A percentile compares a stretch with the other conserved stretches of the same genome.
These are phyloP conservation scores for Chaetomium fimeti DNA, from an alignment of 495 filamentous ascomycete genomes.

Conservation along the genomic window DNA sequence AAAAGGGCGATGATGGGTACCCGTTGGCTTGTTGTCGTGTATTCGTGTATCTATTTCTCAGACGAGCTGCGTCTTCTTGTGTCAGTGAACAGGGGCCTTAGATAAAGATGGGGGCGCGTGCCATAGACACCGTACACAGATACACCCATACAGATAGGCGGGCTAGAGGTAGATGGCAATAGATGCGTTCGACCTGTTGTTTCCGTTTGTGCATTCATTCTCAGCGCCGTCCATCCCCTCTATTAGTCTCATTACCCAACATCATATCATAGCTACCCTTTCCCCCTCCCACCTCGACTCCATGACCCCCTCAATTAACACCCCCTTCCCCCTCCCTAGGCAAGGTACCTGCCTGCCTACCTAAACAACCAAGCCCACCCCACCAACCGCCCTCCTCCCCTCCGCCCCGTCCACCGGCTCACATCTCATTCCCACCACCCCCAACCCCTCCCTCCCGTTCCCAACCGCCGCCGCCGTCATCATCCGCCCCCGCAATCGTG, in stretches of 20 bases:
- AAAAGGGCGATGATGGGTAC: constrained; percentile 10
- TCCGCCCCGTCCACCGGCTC: background rate
- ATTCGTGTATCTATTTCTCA: constrained; percentile 5
- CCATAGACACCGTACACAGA: constrained; percentile 15
- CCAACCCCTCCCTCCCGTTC: background rate
- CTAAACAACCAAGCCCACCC: background rate
- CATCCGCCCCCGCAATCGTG: constrained; percentile 49
- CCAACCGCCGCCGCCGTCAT: constrained; percentile 23
- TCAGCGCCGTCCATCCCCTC: background rate
- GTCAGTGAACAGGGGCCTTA: background rate
- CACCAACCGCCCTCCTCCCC: too few species aligned
- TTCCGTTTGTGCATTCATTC: background rate
- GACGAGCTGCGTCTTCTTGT: background rate
- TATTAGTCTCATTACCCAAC: background rate
- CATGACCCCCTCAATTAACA: too few species aligned
- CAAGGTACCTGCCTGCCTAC: background rate
- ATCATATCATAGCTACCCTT: background rate
- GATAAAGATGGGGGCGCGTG: background rate
- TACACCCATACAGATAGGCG: constrained; percentile 4
- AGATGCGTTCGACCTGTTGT: background rate
- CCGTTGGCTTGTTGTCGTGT: constrained; percentile 8
- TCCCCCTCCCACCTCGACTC: background rate
- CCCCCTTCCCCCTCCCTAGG: background rate
- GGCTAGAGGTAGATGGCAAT: constrained; percentile 17
- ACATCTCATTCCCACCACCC: background rate